Percentiles rank a stretch among this genome's conserved stretches.
These are phyloP conservation scores for Zymoseptoria ardabiliae DNA, from an alignment of 2,329 filamentous ascomycete species.

Conservation along the genomic window DNA sequence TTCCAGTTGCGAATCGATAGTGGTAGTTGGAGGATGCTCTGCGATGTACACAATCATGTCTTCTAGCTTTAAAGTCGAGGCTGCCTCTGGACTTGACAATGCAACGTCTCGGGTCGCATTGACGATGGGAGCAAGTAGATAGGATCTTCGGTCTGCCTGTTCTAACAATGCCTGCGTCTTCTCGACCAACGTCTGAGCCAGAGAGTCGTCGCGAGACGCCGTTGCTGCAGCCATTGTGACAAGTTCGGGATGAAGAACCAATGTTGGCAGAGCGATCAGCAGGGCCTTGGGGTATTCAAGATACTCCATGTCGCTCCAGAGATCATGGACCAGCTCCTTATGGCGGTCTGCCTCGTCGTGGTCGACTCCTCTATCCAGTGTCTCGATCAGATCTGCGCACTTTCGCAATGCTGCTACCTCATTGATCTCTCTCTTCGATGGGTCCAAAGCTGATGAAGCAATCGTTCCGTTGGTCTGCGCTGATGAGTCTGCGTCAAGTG, in stretches of 20 bases:
- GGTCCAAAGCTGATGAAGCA: slow-evolving; percentile 10
- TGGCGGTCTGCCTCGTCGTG: neutral
- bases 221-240: slow-evolving; percentile 19
- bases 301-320: slow-evolving; percentile 44
- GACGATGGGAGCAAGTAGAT: slow-evolving; percentile 26
- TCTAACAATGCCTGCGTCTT: slow-evolving; percentile 14
- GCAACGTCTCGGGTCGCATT: slow-evolving; percentile 18
- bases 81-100: slow-evolving; percentile 22
- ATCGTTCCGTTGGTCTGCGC: slow-evolving; percentile 16
- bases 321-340: slow-evolving; percentile 22
- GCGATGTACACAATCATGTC: slow-evolving; percentile 35
- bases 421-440: slow-evolving; percentile 22
- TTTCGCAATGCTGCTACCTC: slow-evolving; percentile 20
- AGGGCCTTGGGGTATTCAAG: slow-evolving; percentile 40
- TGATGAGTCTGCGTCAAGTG: slow-evolving; percentile 3
- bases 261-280: slow-evolving; percentile 30
- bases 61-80: slow-evolving; percentile 31
- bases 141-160: slow-evolving; percentile 24
- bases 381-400: slow-evolving; percentile 9
- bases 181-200: slow-evolving; percentile 5
- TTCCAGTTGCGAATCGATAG: slow-evolving; percentile 41
- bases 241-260: slow-evolving; percentile 32
- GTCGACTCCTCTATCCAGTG: neutral
- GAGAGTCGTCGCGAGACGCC: slow-evolving; percentile 4
- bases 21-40: slow-evolving; percentile 35